phyloP scores from a whole-genome alignment of 306 rosid species.

The Benincasa hispida region DNA sequence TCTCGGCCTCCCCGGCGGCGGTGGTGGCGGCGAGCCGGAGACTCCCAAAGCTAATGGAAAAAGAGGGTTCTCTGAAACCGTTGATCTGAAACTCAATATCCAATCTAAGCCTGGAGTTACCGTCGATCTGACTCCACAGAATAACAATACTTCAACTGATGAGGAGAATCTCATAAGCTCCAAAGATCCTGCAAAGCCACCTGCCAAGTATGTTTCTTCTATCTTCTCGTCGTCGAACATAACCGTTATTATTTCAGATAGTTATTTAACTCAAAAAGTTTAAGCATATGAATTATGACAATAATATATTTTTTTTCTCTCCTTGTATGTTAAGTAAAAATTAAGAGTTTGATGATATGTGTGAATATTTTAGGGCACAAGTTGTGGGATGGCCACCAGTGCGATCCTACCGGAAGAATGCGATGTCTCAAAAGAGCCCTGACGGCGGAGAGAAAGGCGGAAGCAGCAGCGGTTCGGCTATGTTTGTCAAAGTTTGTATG shows the following conservation, averaged over 20 bases:
- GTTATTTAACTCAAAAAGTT: background rate
- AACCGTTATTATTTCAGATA: no score
- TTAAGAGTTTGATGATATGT: background rate
- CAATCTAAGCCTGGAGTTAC: constrained; percentile 29
- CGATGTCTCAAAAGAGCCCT: constrained; percentile 57
- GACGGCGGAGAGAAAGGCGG: constrained; percentile 30
- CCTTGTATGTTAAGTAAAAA: no score
- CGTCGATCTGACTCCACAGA: constrained; percentile 28
- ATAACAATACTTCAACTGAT: constrained; percentile 27
- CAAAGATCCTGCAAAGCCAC: constrained; percentile 82
- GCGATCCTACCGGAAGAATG: constrained; percentile 83
- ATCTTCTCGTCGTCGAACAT: no score
- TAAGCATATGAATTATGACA: background rate
- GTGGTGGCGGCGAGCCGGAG: constrained; percentile 44
- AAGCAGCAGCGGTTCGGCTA: constrained; percentile 7
- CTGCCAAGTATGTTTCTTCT: constrained; percentile 48
- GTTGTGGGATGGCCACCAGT: constrained; percentile 99
- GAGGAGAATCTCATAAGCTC: constrained; percentile 39
- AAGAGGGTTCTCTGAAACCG: constrained; percentile 85
- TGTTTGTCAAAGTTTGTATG: constrained; percentile 91
- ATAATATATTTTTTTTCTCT: no score
- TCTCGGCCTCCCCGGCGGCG: constrained; percentile 77
- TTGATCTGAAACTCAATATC: constrained; percentile 79
- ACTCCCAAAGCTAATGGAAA: constrained; percentile 54
- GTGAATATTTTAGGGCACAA: constrained; percentile 43